phyloP scores from a whole-genome alignment of 441 rosid species.

The Jatropha podagrica region DNA sequence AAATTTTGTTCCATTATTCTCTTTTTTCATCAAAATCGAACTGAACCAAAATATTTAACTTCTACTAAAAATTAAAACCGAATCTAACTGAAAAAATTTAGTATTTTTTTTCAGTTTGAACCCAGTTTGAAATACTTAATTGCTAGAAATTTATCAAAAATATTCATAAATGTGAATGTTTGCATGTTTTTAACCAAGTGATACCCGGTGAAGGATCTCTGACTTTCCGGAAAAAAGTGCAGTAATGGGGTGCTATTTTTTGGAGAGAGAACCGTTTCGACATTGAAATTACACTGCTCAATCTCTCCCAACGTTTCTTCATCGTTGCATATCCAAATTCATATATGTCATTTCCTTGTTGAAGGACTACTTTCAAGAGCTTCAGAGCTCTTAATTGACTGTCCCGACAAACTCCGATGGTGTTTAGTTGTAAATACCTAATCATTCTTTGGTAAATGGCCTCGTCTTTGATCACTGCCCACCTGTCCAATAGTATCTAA shows the following conservation, averaged over 20 bases:
- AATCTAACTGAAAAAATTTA: neutral
- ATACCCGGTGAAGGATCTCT: slow-evolving; percentile 52
- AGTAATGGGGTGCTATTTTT: slow-evolving; percentile 33
- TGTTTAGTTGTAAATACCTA: slow-evolving; percentile 8
- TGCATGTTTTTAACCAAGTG: neutral
- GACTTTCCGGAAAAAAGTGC: slow-evolving; percentile 34
- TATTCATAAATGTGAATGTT: neutral
- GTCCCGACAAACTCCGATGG: slow-evolving; percentile 42
- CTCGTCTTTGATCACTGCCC: slow-evolving; percentile 59
- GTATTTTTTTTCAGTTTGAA: neutral
- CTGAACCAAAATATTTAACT: no score
- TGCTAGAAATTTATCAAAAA: neutral
- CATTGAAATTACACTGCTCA: slow-evolving; percentile 29
- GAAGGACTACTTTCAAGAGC: slow-evolving; percentile 38
- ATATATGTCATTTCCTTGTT: slow-evolving; percentile 33
- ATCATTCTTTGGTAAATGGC: slow-evolving; percentile 41
- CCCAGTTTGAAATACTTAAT: neutral
- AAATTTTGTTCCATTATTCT: no score
- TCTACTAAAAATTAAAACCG: no score
- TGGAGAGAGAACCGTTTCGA: slow-evolving; percentile 51
- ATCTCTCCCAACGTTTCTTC: slow-evolving; percentile 47
- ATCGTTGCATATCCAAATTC: slow-evolving; percentile 43
- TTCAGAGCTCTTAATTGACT: slow-evolving; percentile 48
- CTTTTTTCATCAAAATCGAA: no score
- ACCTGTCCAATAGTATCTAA: slow-evolving; percentile 25